These are phyloP conservation scores for Williopsis jadinii DNA, from an alignment of 1,139 yeast genomes.

Conservation along the genomic window DNA sequence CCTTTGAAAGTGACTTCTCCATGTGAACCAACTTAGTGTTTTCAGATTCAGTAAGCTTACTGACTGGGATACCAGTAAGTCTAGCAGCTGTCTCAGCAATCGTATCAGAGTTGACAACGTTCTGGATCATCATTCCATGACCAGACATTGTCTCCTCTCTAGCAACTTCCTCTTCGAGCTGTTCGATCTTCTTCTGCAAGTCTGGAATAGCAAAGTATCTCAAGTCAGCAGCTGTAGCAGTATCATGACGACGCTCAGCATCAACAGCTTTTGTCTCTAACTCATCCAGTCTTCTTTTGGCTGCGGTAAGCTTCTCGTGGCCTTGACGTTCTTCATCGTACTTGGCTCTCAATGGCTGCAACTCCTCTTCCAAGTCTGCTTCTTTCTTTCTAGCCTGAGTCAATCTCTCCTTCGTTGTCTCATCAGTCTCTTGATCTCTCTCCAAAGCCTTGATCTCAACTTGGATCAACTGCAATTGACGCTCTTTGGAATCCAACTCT, in stretches of 20 bases:
- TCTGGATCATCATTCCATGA: slow-evolving; percentile 63
- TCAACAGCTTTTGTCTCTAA: slow-evolving; percentile 88
- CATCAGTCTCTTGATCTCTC: slow-evolving; percentile 89
- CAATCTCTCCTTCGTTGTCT: slow-evolving; percentile 80
- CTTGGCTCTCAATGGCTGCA: slow-evolving; percentile 80
- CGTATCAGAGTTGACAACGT: slow-evolving; percentile 88
- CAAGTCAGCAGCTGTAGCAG: slow-evolving; percentile 91
- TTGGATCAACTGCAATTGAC: slow-evolving; percentile 82
- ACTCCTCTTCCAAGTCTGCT: slow-evolving; percentile 78
- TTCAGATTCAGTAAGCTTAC: slow-evolving; percentile 91
- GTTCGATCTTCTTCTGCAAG: slow-evolving; percentile 65
- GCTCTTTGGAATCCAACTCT: slow-evolving; percentile 87
- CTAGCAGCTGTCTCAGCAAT: slow-evolving; percentile 97
- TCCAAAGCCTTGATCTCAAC: slow-evolving; percentile 96
- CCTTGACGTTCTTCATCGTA: slow-evolving; percentile 86
- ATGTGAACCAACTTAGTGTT: slow-evolving; percentile 86
- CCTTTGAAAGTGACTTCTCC: slow-evolving; percentile 78
- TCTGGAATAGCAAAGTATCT: slow-evolving; percentile 97
- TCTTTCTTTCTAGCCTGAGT: slow-evolving; percentile 68
- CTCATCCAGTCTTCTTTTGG: slow-evolving; percentile 88
- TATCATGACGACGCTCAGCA: slow-evolving; percentile 96
- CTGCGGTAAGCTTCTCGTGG: slow-evolving; percentile 81
- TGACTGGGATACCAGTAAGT: slow-evolving; percentile 97
- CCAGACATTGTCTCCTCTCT: slow-evolving; percentile 66
- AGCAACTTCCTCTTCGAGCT: slow-evolving; percentile 67